phyloP scores from a whole-genome alignment of 2,329 filamentous ascomycete genomes.

The Stemphylium beticola region DNA sequence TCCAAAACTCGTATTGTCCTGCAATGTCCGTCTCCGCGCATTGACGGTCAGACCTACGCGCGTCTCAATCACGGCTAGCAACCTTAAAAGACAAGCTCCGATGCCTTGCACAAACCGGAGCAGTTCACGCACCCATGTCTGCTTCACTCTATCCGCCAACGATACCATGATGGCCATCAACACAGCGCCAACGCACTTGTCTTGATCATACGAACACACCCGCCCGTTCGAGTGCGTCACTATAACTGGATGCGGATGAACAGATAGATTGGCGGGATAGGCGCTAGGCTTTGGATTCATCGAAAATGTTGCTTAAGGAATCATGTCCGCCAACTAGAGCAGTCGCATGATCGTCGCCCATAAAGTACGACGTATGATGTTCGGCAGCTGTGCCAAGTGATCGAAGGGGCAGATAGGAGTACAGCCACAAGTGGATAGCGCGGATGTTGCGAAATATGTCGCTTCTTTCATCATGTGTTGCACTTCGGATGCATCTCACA shows the following conservation, averaged over 20 bases:
- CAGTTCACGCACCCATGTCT: conserved; percentile 3
- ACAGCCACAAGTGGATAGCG: not conserved
- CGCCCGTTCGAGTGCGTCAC: conserved; percentile 11
- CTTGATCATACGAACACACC: conserved; percentile 9
- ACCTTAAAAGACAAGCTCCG: conserved; percentile 4
- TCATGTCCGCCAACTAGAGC: conserved; percentile 13
- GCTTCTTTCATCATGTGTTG: not conserved
- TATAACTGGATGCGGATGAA: not conserved
- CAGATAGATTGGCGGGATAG: conserved; percentile 5
- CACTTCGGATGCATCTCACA: not conserved
- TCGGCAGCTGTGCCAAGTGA: conserved; percentile 4
- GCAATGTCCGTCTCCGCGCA: conserved; percentile 2
- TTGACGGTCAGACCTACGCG: conserved; percentile 11
- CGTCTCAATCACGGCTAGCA: conserved; percentile 12
- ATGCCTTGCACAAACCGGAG: conserved; percentile 9
- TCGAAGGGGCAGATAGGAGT: conserved; percentile 4
- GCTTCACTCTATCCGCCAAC: conserved; percentile 6
- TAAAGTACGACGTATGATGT: conserved; percentile 1
- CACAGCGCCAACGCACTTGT: not conserved
- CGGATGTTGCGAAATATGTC: not conserved
- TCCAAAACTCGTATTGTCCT: conserved; percentile 4
- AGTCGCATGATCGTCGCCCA: conserved; percentile 12
- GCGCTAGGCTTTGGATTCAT: conserved; percentile 21
- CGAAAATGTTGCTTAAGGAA: conserved; percentile 18
- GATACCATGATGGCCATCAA: conserved; percentile 5